Evolutionary conservation across 768 basidiomycete species (phyloP), one percentile per base, ranked within the genome.

Genomic region (Naganishia vaughanmartiniae): DNA sequence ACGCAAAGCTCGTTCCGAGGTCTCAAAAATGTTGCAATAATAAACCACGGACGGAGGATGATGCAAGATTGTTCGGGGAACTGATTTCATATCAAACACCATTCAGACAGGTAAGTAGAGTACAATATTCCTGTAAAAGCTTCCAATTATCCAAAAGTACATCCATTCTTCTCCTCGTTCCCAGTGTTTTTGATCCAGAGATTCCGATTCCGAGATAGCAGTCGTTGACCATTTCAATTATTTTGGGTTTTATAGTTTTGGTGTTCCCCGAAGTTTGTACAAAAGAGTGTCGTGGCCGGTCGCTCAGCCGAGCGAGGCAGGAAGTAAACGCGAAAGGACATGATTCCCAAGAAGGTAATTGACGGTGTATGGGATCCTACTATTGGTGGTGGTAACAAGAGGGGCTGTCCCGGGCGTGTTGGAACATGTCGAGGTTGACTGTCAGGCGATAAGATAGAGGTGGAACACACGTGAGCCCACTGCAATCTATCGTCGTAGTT

Each of bases 231-330:
- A 15, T 30, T 21, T 4, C 28, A n/a, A n/a, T 3, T 55, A 31
- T 6, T 55, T 55, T 21, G 30, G 14, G 30, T 55, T 55, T 55
- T 55, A 15, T 31, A 30, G 48, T 55, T 55, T 31, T 55, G 54
- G 54, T 55, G 54, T 55, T 55, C 54, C 54, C 54, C 54, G 48
- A 51, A 55, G 28, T 14, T 55, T 28, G 54, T 6, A 28, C 54
- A 55, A 55, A 55, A 55, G 54, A 55, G 54, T 55, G 54, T n/a
- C 19, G 30, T 15, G 9, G 54, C 54, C 54, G 6, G 24, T 55
- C 54, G 54, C 30, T 14, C 54, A 34, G 30, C 17, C 7, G 54
- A 34, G 30, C 30, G 30, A 28, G 54, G 54, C 12, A 34, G 54
- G 17, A 55, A 33, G 33, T 15, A 19, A 31, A 26, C 17, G 30